Evolutionary conservation across 202 grass and related monocot genomes (phyloP), one percentile per base, ranked within the genome.

Genomic region (Schoenoplectus tabernaemontani): DNA sequence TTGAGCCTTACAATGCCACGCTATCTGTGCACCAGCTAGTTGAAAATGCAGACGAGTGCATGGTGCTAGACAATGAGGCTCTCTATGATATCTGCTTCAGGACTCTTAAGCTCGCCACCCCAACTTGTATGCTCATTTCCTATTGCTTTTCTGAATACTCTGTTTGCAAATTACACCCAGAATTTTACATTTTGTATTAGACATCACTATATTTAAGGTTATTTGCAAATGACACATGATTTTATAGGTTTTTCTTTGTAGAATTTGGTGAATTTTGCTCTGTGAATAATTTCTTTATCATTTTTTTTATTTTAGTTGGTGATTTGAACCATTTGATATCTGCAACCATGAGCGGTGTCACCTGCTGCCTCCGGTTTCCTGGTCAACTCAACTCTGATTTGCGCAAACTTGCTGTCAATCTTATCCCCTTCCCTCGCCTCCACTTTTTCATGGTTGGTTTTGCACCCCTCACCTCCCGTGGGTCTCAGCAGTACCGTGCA

Each of bases 251-350:
- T n/a, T n/a, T n/a, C n/a, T 69, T 37, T 15, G 1, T 22, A 47
- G 65, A 67, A 36, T 69, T 3, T n/a, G 3, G 38, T 1, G 61
- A 38, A 37, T 67, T 12, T 64, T 19, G 33, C 46, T 32, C 13
- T 6, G 19, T 48, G 10, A 72, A 8, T 74, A 47, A 24, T 4
- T 16, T 66, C 78, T 4, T 59, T 47, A 51, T 0, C 56, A 9
- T 19, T 20, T 43, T 17, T 60, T 15, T 69, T n/a, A 20, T 19
- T 70, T 79, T 90, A 96, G 93, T 96, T 81, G 90, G 93, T 78
- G 93, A 96, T 89, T 88, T 96, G n/a, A 93, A 96, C 62, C 93
- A 96, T 38, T 88, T 96, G 2, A 96, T 96, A 63, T 96, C 90
- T 6, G 93, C 93, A 69, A 96, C 93, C 7, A 96, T 96, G 93